Evolutionary conservation across 768 basidiomycete species (phyloP).

Genomic region (Chlorophyllum brunneum): DNA sequence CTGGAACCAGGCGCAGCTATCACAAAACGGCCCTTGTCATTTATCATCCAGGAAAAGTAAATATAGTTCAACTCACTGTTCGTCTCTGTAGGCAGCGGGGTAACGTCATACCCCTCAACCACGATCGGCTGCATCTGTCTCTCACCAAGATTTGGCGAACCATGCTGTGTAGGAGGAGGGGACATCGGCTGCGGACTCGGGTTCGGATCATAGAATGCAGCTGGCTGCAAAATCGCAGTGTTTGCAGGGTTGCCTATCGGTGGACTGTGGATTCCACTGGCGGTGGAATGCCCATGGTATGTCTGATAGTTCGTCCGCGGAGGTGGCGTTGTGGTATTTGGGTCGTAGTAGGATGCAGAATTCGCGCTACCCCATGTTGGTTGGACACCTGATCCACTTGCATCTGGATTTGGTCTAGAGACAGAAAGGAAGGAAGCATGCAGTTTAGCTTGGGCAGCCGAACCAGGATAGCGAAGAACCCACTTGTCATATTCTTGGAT

Average conservation of each 20-base stretch:
- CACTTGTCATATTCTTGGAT: conserved; percentile 75
- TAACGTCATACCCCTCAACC: conserved; percentile 18
- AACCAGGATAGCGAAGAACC: conserved; percentile 11
- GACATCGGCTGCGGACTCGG: conserved; percentile 15
- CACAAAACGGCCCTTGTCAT: background rate
- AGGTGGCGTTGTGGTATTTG: conserved; percentile 3
- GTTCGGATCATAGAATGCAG: conserved; percentile 31
- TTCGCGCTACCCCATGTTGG: conserved; percentile 1
- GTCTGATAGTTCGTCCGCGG: conserved; percentile 9
- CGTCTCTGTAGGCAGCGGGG: conserved; percentile 8
- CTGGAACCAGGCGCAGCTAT: background rate
- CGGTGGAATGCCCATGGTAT: conserved; percentile 5
- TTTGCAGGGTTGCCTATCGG: background rate
- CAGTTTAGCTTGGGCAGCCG: too few relatives aligned
- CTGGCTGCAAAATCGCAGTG: conserved; percentile 13
- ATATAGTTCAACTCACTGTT: background rate
- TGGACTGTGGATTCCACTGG: background rate
- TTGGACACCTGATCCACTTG: conserved; percentile 13
- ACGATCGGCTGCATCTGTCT: conserved; percentile 5
- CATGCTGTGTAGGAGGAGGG: conserved; percentile 7
- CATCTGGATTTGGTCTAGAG: conserved; percentile 8
- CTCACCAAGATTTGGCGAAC: conserved; percentile 12
- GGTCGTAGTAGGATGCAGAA: conserved; percentile 6
- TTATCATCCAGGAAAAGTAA: background rate
- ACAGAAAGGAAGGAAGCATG: background rate